These are phyloP conservation scores for Saccharomycopsis oosterbeekiorum DNA, from an alignment of 805 yeast genomes.

Conservation along the genomic window DNA sequence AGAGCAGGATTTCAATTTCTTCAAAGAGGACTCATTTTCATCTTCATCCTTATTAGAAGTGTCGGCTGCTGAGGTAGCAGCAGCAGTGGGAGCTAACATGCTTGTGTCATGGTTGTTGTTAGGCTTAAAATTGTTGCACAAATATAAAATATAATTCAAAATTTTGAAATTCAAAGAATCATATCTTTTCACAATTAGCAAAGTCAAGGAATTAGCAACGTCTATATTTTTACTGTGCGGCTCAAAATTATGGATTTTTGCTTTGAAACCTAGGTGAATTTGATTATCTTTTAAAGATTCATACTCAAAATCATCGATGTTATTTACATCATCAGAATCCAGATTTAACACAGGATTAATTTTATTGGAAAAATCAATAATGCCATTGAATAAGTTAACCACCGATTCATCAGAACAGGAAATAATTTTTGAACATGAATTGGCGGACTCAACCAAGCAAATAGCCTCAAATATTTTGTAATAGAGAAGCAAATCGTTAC, in stretches of 20 bases:
- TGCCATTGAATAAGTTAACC: constrained; percentile 4
- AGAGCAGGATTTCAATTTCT: constrained; percentile 18
- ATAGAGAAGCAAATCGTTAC: constrained; percentile 16
- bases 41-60: neutral
- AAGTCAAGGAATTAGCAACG: neutral
- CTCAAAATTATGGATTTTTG: neutral
- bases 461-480: constrained; percentile 12
- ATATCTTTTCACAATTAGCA: constrained; percentile 11
- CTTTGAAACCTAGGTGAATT: constrained; percentile 4
- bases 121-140: constrained; percentile 11
- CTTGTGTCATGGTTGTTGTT: neutral
- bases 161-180: constrained; percentile 7
- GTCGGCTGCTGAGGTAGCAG: neutral
- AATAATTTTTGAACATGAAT: neutral
- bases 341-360: neutral
- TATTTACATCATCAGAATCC: constrained; percentile 4
- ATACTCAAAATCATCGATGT: constrained; percentile 12
- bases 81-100: neutral
- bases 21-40: constrained; percentile 2
- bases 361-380: constrained; percentile 9
- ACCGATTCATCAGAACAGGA: neutral
- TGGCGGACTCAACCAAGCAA: neutral
- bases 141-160: constrained; percentile 15
- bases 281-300: constrained; percentile 3
- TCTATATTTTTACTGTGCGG: neutral